phyloP scores from a whole-genome alignment of 2,329 filamentous ascomycete genomes.

The Trichoderma citrinoviride region DNA sequence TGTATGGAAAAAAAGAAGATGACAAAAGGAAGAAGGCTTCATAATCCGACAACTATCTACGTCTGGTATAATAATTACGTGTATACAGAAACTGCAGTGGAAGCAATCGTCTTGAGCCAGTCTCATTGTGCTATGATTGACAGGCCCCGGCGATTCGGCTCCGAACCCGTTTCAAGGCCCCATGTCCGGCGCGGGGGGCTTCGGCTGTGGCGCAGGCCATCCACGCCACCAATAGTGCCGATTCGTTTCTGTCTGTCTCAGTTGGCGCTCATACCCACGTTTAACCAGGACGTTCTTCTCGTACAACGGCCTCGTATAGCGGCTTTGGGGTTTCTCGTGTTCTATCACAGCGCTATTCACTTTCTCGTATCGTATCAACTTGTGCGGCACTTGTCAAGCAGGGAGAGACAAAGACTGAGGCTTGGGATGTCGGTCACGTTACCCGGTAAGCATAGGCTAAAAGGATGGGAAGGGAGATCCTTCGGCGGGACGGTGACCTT shows the following conservation, averaged over 20 bases:
- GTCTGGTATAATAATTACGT: not conserved
- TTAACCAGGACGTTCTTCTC: not conserved
- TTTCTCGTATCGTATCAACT: not conserved
- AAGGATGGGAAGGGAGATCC: constrained; percentile 3
- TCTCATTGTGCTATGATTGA: not conserved
- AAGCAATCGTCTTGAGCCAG: not conserved
- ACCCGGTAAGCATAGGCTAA: constrained; percentile 1
- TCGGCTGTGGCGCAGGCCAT: constrained; percentile 12
- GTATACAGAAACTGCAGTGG: not conserved
- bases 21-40: not conserved
- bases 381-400: not conserved
- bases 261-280: too few species aligned
- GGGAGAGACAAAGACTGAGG: not conserved
- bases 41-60: too few species aligned
- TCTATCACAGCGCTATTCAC: too few species aligned
- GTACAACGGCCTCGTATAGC: not conserved
- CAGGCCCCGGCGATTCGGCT: not conserved
- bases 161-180: not conserved
- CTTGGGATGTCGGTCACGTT: not conserved
- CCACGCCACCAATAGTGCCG: not conserved
- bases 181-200: not conserved
- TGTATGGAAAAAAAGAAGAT: not conserved
- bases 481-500: not conserved
- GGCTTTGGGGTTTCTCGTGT: not conserved
- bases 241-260: not conserved